Base-by-base conservation (phyloP, 1,139 yeast species). In the Suhomyces kunorum region DNA sequence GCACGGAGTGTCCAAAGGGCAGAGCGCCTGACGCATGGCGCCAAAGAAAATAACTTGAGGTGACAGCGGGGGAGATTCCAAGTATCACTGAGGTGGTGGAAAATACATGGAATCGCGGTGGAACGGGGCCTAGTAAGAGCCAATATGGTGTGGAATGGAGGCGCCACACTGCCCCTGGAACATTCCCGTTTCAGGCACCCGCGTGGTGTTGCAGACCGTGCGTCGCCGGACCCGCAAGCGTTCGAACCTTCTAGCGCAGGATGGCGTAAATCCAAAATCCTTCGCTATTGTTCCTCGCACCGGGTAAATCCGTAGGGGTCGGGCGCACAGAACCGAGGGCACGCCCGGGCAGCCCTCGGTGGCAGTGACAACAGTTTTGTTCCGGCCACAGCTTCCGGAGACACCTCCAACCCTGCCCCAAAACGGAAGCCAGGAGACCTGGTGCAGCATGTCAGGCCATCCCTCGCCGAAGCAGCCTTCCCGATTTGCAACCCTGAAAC, bases 191-290 rank as follows among this genome's bases (percentile, higher is more conserved):
- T n/a, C n/a, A n/a, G n/a, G n/a, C n/a, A n/a, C n/a, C n/a, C n/a
- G n/a, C n/a, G 32, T 23, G n/a, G 15, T 18, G 18, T 27, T 15
- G 29, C 13, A 26, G 28, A 27, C 14, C 16, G 29, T n/a, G n/a
- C n/a, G n/a, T n/a, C n/a, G n/a, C n/a, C n/a, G n/a, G n/a, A n/a
- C 22, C 24, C 24, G 5, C 24, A 20, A 20, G 24, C 24, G 15
- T 25, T 12, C 15, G 18, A 33, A 20, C 32, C 36, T 36, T 36
- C 39, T 9, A 8, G 32, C 31, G 39, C 39, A 36, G 35, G 27
- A 27, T 36, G 39, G 39, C 39, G 27, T 31, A 25, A 22, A 26
- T 16, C 24, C 24, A 18, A 16, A 20, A 22, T 16, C 35, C 34
- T 36, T 33, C 36, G 31, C 24, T 24, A 31, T 30, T 36, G 35